Percentiles rank a stretch among this genome's conserved stretches.
phyloP scores from a whole-genome alignment of 805 yeast genomes.

The Schwanniomyces occidentalis region DNA sequence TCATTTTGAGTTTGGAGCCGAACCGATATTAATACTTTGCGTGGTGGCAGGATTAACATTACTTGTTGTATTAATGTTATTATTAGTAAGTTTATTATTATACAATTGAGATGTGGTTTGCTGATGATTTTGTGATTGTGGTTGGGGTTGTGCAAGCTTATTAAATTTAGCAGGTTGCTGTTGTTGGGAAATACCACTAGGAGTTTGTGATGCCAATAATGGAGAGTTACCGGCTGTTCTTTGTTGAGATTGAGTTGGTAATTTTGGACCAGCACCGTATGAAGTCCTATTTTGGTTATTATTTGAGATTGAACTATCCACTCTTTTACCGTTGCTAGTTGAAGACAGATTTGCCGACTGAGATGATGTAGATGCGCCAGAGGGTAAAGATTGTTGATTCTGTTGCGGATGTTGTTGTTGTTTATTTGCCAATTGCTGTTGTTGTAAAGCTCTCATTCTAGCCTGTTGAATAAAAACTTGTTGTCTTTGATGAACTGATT shows the following conservation, averaged over 20 bases:
- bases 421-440: conserved; percentile 30
- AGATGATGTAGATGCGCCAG: too few species aligned
- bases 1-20: conserved; percentile 1
- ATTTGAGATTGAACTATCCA: conserved; percentile 2
- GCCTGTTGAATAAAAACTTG: conserved; percentile 51
- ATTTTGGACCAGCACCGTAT: too few species aligned
- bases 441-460: conserved; percentile 42
- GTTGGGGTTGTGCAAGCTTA: conserved; percentile 1
- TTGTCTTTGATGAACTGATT: conserved; percentile 72
- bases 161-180: too few species aligned
- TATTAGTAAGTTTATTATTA: conserved; percentile 4
- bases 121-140: neutral
- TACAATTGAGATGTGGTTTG: conserved; percentile 5
- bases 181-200: conserved; percentile 1
- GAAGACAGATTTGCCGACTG: too few species aligned
- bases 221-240: conserved; percentile 8
- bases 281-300: conserved; percentile 1
- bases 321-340: conserved; percentile 1
- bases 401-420: conserved; percentile 9
- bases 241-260: conserved; percentile 6
- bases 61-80: conserved; percentile 3
- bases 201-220: conserved; percentile 10
- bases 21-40: conserved; percentile 3
- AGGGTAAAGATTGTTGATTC: too few species aligned
- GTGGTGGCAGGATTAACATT: neutral